Evolutionary conservation across 2,329 filamentous ascomycete genomes (phyloP).

Genomic region (Aspergillus awamori): DNA sequence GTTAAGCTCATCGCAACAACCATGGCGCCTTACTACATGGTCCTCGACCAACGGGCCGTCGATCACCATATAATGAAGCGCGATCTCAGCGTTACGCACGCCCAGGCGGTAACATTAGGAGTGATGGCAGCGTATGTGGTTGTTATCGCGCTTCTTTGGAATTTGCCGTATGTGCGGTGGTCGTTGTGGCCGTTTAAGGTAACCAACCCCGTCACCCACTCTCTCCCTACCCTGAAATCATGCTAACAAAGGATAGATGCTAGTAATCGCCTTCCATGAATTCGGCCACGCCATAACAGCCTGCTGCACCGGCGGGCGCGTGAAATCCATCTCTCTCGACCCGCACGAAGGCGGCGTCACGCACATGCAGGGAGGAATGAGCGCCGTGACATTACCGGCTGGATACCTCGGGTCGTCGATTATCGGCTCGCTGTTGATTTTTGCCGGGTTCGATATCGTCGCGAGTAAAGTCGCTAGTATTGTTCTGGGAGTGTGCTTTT

Average conservation of each 20-base stretch:
- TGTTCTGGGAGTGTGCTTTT: slow-evolving; percentile 71
- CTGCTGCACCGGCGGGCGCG: slow-evolving; percentile 70
- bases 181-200: slow-evolving; percentile 82
- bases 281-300: slow-evolving; percentile 75
- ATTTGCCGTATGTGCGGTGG: slow-evolving; percentile 74
- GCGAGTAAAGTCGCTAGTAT: slow-evolving; percentile 79
- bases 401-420: slow-evolving; percentile 77
- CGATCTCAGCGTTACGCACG: slow-evolving; percentile 64
- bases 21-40: slow-evolving; percentile 34
- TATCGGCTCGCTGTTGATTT: slow-evolving; percentile 75
- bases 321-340: slow-evolving; percentile 74
- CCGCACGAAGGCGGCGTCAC: slow-evolving; percentile 78
- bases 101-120: slow-evolving; percentile 71
- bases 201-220: no score
- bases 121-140: slow-evolving; percentile 73
- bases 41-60: slow-evolving; percentile 25
- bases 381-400: slow-evolving; percentile 71
- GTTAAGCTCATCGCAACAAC: slow-evolving; percentile 9
- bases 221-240: no score
- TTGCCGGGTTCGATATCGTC: slow-evolving; percentile 80
- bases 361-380: slow-evolving; percentile 72
- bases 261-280: slow-evolving; percentile 82
- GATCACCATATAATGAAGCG: slow-evolving; percentile 51
- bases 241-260: slow-evolving; percentile 55
- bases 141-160: slow-evolving; percentile 76